Base-by-base conservation (phyloP, 495 filamentous ascomycete genomes). In the Tuber calosporum region DNA sequence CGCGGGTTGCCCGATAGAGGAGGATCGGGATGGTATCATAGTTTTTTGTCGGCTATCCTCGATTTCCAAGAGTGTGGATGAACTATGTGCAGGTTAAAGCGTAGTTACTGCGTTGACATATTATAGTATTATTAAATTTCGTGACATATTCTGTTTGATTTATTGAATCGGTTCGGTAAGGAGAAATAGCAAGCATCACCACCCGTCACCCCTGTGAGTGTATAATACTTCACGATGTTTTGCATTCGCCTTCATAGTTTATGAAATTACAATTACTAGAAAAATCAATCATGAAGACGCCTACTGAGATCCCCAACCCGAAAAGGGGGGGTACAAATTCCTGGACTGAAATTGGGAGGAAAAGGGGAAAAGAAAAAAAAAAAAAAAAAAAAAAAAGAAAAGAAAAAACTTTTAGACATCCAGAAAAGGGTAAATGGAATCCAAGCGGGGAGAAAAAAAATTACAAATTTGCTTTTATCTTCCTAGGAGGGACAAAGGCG, bases 401-500 rank as follows among this genome's bases (percentile, higher is more conserved):
- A 2, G 3, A n/a, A 22, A 22, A 9, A 53, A 13, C 2, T 30
- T 58, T 15, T 26, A 11, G 9, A 30, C 9, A 5, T 30, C 48
- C 48, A 13, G 26, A 7, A 11, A 4, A 9, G 48, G 9, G 15
- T 1, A 4, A 15, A 58, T 7, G 11, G 20, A 48, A n/a, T n/a
- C n/a, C 20, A 7, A 1, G 0, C 22, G 7, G 22, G 20, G 26
- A 11, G n/a, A n/a, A n/a, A n/a, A n/a, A n/a, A 30, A 15, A 58
- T 58, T 4, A 30, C 48, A 58, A 58, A 4, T 58, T 58, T 58
- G 48, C n/a, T 1, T 58, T 15, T 36, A 37, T 71, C 41, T 30
- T 30, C 17, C 11, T 62, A 26, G 69, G 39, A 67, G 70, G 73
- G n/a, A 75, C 71, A 11, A 69, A 75, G 0, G 45, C 71, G 39